These are phyloP conservation scores for Cutaneotrichosporon sp. DNA, from an alignment of 1,284 basidiomycete species.

Conservation along the genomic window DNA sequence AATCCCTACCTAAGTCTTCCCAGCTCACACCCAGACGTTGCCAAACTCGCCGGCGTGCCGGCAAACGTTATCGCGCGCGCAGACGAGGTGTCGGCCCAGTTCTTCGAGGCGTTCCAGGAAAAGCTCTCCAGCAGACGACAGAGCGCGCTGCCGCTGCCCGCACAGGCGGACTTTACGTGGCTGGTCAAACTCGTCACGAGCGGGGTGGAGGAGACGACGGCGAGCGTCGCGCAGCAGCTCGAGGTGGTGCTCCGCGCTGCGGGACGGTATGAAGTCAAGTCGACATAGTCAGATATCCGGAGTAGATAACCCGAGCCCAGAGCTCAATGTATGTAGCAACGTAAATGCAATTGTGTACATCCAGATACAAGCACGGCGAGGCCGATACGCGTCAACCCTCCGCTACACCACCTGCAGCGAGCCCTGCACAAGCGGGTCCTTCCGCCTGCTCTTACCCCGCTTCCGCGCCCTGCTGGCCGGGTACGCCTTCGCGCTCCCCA, in stretches of 20 bases:
- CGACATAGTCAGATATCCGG: not conserved
- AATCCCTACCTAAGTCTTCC: too few relatives aligned
- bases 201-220: slow-evolving; percentile 14
- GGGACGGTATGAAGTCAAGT: not conserved
- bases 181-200: slow-evolving; percentile 47
- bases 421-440: slow-evolving; percentile 41
- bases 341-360: too few relatives aligned
- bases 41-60: slow-evolving; percentile 78
- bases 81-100: slow-evolving; percentile 77
- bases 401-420: slow-evolving; percentile 21
- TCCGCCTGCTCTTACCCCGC: slow-evolving; percentile 34
- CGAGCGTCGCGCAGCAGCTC: slow-evolving; percentile 26
- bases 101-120: slow-evolving; percentile 77
- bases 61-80: slow-evolving; percentile 66
- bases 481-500: slow-evolving; percentile 3
- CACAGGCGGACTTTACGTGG: slow-evolving; percentile 82
- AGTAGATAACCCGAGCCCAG: too few relatives aligned
- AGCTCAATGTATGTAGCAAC: too few relatives aligned
- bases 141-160: slow-evolving; percentile 63
- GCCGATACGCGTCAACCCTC: not conserved
- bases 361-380: not conserved
- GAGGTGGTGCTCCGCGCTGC: slow-evolving; percentile 26
- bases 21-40: too few relatives aligned
- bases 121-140: slow-evolving; percentile 64
- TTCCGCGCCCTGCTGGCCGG: slow-evolving; percentile 20